Conservation (phyloP, 1,284 basidiomycete species). For the Cutaneotrichosporon sp. region DNA sequence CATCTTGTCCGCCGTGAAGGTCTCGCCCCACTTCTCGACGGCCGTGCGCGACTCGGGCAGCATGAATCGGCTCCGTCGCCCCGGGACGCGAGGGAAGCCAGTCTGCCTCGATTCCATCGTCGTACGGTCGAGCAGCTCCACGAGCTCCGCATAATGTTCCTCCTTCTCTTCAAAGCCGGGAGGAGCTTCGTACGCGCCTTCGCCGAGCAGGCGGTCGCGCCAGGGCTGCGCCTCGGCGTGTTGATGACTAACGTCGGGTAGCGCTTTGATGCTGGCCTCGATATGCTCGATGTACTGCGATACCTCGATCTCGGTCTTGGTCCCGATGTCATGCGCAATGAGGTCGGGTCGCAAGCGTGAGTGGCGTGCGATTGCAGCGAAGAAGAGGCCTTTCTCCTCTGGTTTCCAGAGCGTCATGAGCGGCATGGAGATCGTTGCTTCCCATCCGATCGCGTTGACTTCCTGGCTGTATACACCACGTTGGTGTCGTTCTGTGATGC, state of each 20-base stretch:
- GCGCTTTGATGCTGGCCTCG: conserved; percentile 19
- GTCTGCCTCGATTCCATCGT: neutral
- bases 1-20: neutral
- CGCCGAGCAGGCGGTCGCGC: conserved; percentile 24
- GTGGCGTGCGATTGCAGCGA: conserved; percentile 62
- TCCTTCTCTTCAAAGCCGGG: conserved; percentile 63
- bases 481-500: neutral
- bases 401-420: conserved; percentile 60
- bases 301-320: conserved; percentile 65
- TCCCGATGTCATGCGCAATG: conserved; percentile 62
- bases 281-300: conserved; percentile 62
- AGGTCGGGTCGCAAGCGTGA: conserved; percentile 71
- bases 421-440: neutral
- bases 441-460: neutral
- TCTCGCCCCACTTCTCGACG: conserved; percentile 5
- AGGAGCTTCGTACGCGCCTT: conserved; percentile 58
- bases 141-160: conserved; percentile 58
- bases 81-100: neutral
- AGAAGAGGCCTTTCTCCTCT: conserved; percentile 67
- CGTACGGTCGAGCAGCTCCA: neutral
- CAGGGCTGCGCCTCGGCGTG: conserved; percentile 37
- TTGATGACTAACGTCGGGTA: conserved; percentile 29
- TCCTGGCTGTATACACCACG: neutral
- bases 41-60: neutral
- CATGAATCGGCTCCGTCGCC: neutral